Evolutionary conservation across 768 basidiomycete species (phyloP), one percentile per base, ranked within the genome.

Genomic region (Calvatia gigantea): DNA sequence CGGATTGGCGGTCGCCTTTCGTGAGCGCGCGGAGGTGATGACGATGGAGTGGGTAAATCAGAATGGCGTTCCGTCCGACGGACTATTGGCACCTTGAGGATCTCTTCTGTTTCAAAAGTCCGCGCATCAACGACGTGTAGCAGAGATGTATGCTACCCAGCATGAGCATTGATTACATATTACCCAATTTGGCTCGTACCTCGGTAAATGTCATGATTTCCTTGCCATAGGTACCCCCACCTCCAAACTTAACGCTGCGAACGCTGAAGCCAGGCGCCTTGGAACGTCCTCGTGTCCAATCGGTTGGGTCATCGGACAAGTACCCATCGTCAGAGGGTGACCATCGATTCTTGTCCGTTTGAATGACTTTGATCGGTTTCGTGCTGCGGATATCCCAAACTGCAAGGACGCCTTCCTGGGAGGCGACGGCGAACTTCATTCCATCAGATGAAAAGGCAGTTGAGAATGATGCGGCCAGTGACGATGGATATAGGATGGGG

Each of bases 351-450:
- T 61, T 61, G 51, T 61, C 58, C 9, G 58, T 58, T 56, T 61
- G 61, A 38, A 56, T 59, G 21, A 61, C 58, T 31, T 61, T 59
- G 27, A 61, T 47, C 29, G 58, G 61, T 31, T 56, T 56, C 23
- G 61, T 59, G 41, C 56, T 58, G 8, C 61, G 48, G 21, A 61
- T 51, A 37, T 61, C 61, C 61, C 61, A 61, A 28, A 61, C 55
- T 4, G 54, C 56, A 12, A 57, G 47, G 9, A 61, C 61, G 12
- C 61, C 61, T 49, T 61, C 61, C 31, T 61, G 61, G 12, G 61
- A 61, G 8, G 58, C 61, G 3, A 61, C 61, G 0, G 61, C 61
- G 27, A 57, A 61, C n/a, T 61, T 58, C 50, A 52, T 41, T 19
- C 58, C 58, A 42, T 61, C 58, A 42, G 49, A 43, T 14, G 58